These are phyloP conservation scores for Asterionellopsis glacialis DNA, from an alignment of 108 stramenopile species.

Conservation along the genomic window DNA sequence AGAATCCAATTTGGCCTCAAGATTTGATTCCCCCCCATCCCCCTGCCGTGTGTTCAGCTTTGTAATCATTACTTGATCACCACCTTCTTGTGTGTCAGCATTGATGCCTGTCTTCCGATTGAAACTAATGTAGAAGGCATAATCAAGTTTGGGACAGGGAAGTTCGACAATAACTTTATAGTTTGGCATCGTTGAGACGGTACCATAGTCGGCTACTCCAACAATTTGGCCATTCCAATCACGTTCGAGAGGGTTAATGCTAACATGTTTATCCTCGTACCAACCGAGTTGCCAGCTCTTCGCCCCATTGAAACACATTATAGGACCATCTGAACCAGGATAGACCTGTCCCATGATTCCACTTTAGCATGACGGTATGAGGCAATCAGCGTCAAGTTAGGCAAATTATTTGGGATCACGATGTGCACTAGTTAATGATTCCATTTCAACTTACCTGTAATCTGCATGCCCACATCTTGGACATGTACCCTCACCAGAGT, in stretches of 20 bases:
- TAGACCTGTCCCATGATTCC: slow-evolving; percentile 3
- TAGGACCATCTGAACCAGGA: slow-evolving; percentile 1
- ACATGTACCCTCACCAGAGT: background rate
- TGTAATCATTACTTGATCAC: slow-evolving; percentile 9
- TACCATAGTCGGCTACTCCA: background rate
- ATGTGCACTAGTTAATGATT: no score
- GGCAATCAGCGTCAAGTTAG: no score
- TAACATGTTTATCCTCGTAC: slow-evolving; percentile 22
- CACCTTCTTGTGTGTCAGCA: slow-evolving; percentile 3
- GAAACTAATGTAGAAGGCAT: background rate
- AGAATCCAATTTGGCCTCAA: no score
- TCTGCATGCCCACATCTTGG: background rate
- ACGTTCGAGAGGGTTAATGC: background rate
- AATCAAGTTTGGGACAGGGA: no score
- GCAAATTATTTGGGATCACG: no score
- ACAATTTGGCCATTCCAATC: background rate
- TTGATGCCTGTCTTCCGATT: slow-evolving; percentile 10
- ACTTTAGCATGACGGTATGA: no score
- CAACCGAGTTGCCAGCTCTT: slow-evolving; percentile 49
- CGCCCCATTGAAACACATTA: slow-evolving; percentile 44
- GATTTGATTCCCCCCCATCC: no score
- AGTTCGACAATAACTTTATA: no score
- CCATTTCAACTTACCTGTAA: background rate
- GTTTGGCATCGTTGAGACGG: no score
- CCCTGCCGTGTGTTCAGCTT: no score